Evolutionary conservation across 805 yeast species (phyloP).

Genomic region (Candida michaelii): DNA sequence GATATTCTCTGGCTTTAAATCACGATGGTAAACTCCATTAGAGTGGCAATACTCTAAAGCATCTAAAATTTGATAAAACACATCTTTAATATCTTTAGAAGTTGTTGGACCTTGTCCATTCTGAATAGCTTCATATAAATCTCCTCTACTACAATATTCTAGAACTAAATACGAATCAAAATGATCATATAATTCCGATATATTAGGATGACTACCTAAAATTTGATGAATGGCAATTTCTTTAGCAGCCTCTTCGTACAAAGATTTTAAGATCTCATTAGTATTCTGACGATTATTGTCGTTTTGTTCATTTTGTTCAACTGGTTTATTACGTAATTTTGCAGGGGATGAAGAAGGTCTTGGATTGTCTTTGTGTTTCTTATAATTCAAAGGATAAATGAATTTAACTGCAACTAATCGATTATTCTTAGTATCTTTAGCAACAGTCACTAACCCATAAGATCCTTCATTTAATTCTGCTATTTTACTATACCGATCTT

Average conservation of each 20-base stretch:
- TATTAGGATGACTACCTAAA: constrained; percentile 52
- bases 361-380: constrained; percentile 17
- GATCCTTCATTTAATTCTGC: constrained; percentile 88
- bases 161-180: constrained; percentile 56
- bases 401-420: constrained; percentile 82
- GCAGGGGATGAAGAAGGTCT: constrained; percentile 39
- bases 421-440: constrained; percentile 59
- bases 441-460: constrained; percentile 87
- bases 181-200: constrained; percentile 46
- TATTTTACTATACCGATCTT: constrained; percentile 63
- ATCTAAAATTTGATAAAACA: constrained; percentile 47
- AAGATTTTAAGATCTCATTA: constrained; percentile 25
- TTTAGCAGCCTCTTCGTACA: constrained; percentile 58
- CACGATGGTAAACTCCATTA: constrained; percentile 52
- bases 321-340: constrained; percentile 19
- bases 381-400: constrained; percentile 59
- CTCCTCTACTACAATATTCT: constrained; percentile 88
- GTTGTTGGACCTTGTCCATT: constrained; percentile 60
- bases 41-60: constrained; percentile 54
- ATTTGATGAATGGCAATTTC: constrained; percentile 67
- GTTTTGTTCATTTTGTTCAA: neutral
- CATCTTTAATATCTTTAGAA: constrained; percentile 55
- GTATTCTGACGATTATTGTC: constrained; percentile 10
- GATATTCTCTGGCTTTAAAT: constrained; percentile 58
- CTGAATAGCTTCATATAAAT: constrained; percentile 77